Conservation (phyloP, 2,329 filamentous ascomycete genomes). For the Aspergillus candidus region DNA sequence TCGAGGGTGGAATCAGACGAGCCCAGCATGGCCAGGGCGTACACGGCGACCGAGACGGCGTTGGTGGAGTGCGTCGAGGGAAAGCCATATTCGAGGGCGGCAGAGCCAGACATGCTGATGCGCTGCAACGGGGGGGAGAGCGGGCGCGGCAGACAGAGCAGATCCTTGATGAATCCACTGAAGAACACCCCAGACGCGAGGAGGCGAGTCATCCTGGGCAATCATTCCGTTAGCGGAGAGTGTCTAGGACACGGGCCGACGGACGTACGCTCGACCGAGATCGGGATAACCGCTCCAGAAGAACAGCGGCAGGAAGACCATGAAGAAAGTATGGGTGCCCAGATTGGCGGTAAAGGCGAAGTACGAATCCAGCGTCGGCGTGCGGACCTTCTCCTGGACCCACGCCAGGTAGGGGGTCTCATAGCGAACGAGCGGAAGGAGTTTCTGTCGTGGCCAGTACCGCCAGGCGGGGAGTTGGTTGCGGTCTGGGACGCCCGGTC, state of each 20-base stretch:
- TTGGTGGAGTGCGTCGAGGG: constrained; percentile 97
- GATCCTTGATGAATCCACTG: constrained; percentile 90
- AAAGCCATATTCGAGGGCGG: constrained; percentile 92
- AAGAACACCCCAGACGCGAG: constrained; percentile 74
- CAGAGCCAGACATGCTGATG: constrained; percentile 96
- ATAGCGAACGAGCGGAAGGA: constrained; percentile 83
- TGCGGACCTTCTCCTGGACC: constrained; percentile 73
- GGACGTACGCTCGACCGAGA: constrained; percentile 75
- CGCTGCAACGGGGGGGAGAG: constrained; percentile 85
- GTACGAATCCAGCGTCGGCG: constrained; percentile 84
- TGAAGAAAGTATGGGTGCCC: constrained; percentile 97
- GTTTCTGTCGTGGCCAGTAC: constrained; percentile 70
- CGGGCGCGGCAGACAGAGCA: constrained; percentile 85
- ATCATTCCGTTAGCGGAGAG: constrained; percentile 10
- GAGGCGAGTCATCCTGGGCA: constrained; percentile 56
- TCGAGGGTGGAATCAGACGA: constrained; percentile 58
- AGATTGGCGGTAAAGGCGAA: constrained; percentile 96
- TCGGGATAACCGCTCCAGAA: constrained; percentile 92
- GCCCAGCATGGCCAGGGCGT: constrained; percentile 66
- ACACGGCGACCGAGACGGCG: constrained; percentile 87
- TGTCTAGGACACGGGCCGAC: background rate
- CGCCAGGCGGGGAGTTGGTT: constrained; percentile 81
- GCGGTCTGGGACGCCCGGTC: constrained; percentile 55
- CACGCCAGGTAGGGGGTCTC: constrained; percentile 91
- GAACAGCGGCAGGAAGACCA: constrained; percentile 86